Base-by-base conservation (phyloP, 2,329 filamentous ascomycete species). In the Trichoderma breve region DNA sequence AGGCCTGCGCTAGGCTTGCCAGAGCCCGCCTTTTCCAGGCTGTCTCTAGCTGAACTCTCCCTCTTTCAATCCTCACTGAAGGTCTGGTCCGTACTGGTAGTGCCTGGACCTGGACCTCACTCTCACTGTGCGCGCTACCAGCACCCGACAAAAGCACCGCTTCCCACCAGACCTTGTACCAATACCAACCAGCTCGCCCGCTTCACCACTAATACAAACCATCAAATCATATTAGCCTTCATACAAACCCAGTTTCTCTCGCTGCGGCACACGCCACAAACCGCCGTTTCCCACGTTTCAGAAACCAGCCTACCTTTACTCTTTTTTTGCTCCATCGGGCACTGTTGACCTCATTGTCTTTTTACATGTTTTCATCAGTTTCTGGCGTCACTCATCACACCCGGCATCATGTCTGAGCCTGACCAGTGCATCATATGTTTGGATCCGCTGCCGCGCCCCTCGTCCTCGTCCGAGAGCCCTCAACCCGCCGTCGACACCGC, bases 351-450 rank as follows among this genome's bases (percentile, higher is more conserved):
- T 64, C 14, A 39, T 36, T 72, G 43, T 32, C 21, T 53, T 79
- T 81, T 85, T 86, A 84, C 83, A 85, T 86, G 84, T 84, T 82
- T 83, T 76, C 82, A 80, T 81, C 82, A 82, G 78, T 74, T 76
- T 74, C 75, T 74, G 75, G 75, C 73, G 77, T 80, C 72, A 77
- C 76, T 75, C 79, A 78, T 79, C 80, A 77, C 78, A 80, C 81
- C 81, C 82, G 82, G 80, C 80, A 82, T 81, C 82, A 83, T 84
- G 83, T 83, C 82, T 83, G 83, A 84, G 77, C 82, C 88, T 83
- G 89, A 91, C 82, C 88, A 90, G 84, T 91, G 89, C 83, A 91
- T 91, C 82, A 89, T 91, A 82, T 91, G 89, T 85, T 85, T 91
- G 80, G 89, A 91, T 79, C 86, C 86, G 79, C 83, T 91, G 72